These are phyloP conservation scores for Diospyros kaki DNA, from an alignment of 148 eudicot genomes.

Conservation along the genomic window DNA sequence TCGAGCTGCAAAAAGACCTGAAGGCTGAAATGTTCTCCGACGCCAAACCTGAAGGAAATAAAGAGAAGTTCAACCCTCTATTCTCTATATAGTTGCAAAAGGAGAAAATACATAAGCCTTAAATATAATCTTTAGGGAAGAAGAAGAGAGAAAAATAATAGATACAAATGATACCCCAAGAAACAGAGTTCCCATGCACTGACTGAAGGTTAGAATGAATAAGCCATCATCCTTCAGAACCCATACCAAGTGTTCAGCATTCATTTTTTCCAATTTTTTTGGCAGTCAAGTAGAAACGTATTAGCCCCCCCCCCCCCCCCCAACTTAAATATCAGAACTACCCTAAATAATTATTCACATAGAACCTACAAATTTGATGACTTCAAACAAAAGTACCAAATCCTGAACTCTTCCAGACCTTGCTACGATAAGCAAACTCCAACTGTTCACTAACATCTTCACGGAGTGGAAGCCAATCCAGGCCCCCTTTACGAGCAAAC, in stretches of 20 bases:
- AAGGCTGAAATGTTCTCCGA: conserved; percentile 88
- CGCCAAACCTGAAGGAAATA: conserved; percentile 76
- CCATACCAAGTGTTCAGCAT: not conserved
- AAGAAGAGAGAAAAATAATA: not conserved
- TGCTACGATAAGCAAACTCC: conserved; percentile 81
- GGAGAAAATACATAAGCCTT: not conserved
- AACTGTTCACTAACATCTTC: conserved; percentile 96
- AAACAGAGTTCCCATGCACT: too few relatives aligned
- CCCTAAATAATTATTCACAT: not conserved
- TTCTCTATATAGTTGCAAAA: not conserved
- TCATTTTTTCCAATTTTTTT: not conserved
- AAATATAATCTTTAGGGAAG: not conserved
- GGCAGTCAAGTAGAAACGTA: not conserved
- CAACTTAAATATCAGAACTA: too few relatives aligned
- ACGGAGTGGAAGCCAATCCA: conserved; percentile 96
- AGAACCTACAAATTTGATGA: not conserved
- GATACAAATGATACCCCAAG: not conserved
- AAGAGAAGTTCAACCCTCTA: not conserved
- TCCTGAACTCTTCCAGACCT: conserved; percentile 35
- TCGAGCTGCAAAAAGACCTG: conserved; percentile 98
- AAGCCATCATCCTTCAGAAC: not conserved
- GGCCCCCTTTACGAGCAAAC: conserved; percentile 91
- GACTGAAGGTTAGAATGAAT: not conserved
- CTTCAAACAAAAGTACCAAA: not conserved
- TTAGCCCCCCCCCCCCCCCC: not conserved